Conservation (phyloP, 2,329 filamentous ascomycete genomes). For the Akanthomyces uredinophilus region DNA sequence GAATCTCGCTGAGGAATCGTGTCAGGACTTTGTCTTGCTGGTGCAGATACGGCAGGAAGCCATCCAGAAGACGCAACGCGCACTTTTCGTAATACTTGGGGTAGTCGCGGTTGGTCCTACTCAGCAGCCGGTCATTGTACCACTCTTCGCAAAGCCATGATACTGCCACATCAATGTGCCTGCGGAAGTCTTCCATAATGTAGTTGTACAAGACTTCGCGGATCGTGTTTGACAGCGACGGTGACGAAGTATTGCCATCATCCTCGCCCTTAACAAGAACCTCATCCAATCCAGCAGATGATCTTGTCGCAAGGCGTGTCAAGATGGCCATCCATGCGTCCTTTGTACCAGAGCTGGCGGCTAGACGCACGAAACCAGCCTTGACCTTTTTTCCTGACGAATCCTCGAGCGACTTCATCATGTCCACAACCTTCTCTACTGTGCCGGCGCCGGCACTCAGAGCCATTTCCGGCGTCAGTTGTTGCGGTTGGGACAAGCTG, state of each 20-base stretch:
- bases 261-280: conserved; percentile 53
- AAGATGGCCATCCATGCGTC: conserved; percentile 91
- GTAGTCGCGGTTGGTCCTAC: conserved; percentile 39
- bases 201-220: conserved; percentile 79
- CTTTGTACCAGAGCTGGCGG: conserved; percentile 75
- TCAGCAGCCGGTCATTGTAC: conserved; percentile 73
- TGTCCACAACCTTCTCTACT: conserved; percentile 70
- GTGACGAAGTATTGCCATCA: conserved; percentile 23
- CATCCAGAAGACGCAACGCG: conserved; percentile 76
- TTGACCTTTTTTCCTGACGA: conserved; percentile 55
- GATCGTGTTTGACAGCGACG: conserved; percentile 61
- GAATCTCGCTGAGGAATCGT: conserved; percentile 86
- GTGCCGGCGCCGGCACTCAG: conserved; percentile 70
- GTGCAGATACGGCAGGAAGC: conserved; percentile 86
- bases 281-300: conserved; percentile 65
- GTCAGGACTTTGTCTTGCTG: conserved; percentile 84
- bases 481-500: conserved; percentile 70
- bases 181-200: conserved; percentile 86
- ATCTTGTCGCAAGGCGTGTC: conserved; percentile 76
- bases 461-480: conserved; percentile 65
- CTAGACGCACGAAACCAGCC: conserved; percentile 75
- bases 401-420: conserved; percentile 70
- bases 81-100: conserved; percentile 72
- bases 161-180: conserved; percentile 82
- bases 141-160: conserved; percentile 96